A percentile compares a stretch with the other conserved stretches of the same genome.
Evolutionary conservation across 192 early-diverging fungal genomes (phyloP).

Genomic region (Backusella morwellensis): DNA sequence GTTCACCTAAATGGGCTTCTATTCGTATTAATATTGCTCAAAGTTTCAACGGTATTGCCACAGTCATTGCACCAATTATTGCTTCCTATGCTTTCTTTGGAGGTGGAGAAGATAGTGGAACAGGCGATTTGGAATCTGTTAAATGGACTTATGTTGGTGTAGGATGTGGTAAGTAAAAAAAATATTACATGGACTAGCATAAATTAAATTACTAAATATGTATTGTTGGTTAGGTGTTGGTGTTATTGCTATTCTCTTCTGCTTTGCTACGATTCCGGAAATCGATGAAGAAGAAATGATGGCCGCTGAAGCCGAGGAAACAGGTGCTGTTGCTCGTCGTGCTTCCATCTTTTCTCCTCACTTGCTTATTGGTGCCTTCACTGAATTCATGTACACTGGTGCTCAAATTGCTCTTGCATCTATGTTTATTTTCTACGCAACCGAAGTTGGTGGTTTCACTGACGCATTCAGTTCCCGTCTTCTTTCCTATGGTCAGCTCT

Average conservation of each 20-base stretch:
- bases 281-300: slow-evolving; percentile 42
- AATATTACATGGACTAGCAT: background rate
- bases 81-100: slow-evolving; percentile 36
- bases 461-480: slow-evolving; percentile 11
- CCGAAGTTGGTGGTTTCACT: slow-evolving; percentile 18
- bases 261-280: slow-evolving; percentile 31
- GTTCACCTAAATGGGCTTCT: slow-evolving; percentile 14
- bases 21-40: slow-evolving; percentile 33
- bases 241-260: slow-evolving; percentile 29
- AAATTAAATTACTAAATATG: background rate
- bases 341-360: slow-evolving; percentile 30
- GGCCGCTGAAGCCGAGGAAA: slow-evolving; percentile 29
- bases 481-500: slow-evolving; percentile 22
- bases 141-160: slow-evolving; percentile 35
- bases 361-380: slow-evolving; percentile 21
- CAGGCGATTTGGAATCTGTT: slow-evolving; percentile 11
- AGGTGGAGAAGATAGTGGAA: background rate
- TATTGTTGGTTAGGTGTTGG: slow-evolving; percentile 13
- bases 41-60: slow-evolving; percentile 32
- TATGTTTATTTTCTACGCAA: slow-evolving; percentile 32
- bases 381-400: slow-evolving; percentile 36
- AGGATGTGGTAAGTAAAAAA: slow-evolving; percentile 18
- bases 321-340: slow-evolving; percentile 13
- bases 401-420: slow-evolving; percentile 34
- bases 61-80: slow-evolving; percentile 26